phyloP scores from a whole-genome alignment of 805 yeast genomes.

The Candida loeiensis region DNA sequence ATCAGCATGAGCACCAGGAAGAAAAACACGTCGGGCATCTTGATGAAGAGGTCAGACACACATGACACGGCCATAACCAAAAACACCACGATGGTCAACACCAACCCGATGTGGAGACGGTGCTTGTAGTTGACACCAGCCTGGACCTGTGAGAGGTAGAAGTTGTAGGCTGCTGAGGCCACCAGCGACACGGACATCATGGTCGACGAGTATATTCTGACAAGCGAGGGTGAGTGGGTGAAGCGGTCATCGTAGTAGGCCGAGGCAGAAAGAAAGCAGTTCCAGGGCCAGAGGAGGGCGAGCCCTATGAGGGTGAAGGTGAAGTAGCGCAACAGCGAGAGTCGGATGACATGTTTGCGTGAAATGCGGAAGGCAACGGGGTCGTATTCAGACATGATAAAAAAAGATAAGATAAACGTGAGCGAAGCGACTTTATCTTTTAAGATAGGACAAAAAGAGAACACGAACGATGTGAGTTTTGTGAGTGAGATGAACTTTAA shows the following conservation, averaged over 20 bases:
- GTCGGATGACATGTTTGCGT: slow-evolving; percentile 11
- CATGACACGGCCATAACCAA: slow-evolving; percentile 53
- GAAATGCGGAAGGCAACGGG: slow-evolving; percentile 18
- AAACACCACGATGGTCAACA: slow-evolving; percentile 56
- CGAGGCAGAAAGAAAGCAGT: slow-evolving; percentile 82
- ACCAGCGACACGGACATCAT: slow-evolving; percentile 86
- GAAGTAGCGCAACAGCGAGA: slow-evolving; percentile 42
- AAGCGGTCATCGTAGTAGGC: slow-evolving; percentile 71
- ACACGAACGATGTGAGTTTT: not conserved
- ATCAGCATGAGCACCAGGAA: slow-evolving; percentile 56
- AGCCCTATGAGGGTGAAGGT: slow-evolving; percentile 71
- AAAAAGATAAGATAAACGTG: not conserved
- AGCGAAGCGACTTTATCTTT: not conserved
- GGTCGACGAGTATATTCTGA: slow-evolving; percentile 66
- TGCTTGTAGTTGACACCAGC: slow-evolving; percentile 51
- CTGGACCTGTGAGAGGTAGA: slow-evolving; percentile 64
- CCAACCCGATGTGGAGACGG: slow-evolving; percentile 60
- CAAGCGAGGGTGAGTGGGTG: slow-evolving; percentile 43
- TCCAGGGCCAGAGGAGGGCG: slow-evolving; percentile 95
- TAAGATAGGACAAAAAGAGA: not conserved
- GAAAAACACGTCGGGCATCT: slow-evolving; percentile 39
- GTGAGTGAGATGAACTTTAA: too few species aligned
- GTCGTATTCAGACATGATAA: slow-evolving; percentile 13
- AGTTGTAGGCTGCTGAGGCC: slow-evolving; percentile 57
- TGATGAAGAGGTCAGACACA: slow-evolving; percentile 30